Evolutionary conservation across 2,329 filamentous ascomycete genomes (phyloP).

Genomic region (Rutstroemia sp.): DNA sequence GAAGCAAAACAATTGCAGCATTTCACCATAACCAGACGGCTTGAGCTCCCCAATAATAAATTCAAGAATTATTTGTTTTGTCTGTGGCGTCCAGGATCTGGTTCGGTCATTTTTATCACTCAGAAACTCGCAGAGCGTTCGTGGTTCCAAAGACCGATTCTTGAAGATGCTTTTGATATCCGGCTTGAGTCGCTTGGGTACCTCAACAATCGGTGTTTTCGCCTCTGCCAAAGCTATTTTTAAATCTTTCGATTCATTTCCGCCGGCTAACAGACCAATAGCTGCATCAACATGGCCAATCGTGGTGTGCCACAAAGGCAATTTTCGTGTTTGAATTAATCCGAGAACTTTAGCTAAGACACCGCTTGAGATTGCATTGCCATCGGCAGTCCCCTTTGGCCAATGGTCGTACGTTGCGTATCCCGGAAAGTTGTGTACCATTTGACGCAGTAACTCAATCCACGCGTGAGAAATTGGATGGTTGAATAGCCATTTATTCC

Average conservation of each 20-base stretch:
- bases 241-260: slow-evolving; percentile 8
- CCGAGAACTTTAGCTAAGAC: slow-evolving; percentile 13
- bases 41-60: slow-evolving; percentile 13
- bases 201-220: slow-evolving; percentile 17
- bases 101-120: slow-evolving; percentile 1
- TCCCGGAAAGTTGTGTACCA: slow-evolving; percentile 9
- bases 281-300: slow-evolving; percentile 14
- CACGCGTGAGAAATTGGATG: slow-evolving; percentile 23
- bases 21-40: slow-evolving; percentile 7
- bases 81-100: slow-evolving; percentile 5
- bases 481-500: slow-evolving; percentile 28
- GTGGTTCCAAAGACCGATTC: slow-evolving; percentile 6
- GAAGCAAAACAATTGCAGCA: slow-evolving; percentile 20
- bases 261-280: slow-evolving; percentile 12
- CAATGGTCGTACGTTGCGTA: slow-evolving; percentile 15
- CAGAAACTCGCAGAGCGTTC: slow-evolving; percentile 13
- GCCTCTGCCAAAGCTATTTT: slow-evolving; percentile 19
- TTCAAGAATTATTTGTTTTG: slow-evolving; percentile 16
- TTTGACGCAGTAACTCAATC: slow-evolving; percentile 17
- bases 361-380: slow-evolving; percentile 10
- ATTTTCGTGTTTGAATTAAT: slow-evolving; percentile 12
- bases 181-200: slow-evolving; percentile 13
- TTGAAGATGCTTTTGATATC: slow-evolving; percentile 12
- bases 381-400: slow-evolving; percentile 12
- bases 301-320: slow-evolving; percentile 19